phyloP scores from a whole-genome alignment of 78 protist genomes.

The Salpingoeca rosetta region DNA sequence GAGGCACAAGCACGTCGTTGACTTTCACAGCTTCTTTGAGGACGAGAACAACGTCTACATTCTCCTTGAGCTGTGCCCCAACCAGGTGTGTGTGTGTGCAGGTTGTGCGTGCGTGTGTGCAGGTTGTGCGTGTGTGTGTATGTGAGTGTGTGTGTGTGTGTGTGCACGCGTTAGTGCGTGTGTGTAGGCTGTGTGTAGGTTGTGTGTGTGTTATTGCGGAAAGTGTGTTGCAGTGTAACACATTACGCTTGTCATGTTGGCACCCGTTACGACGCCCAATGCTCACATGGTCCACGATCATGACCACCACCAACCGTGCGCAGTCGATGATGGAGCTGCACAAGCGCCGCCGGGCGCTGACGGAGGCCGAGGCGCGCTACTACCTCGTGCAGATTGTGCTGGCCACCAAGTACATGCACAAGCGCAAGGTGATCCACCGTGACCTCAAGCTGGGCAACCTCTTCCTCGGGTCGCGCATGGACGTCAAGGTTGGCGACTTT shows the following conservation, averaged over 20 bases:
- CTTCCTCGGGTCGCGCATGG: constrained; percentile 58
- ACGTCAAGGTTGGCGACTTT: constrained; percentile 90
- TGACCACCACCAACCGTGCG: too few relatives aligned
- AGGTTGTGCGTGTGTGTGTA: neutral
- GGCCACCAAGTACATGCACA: constrained; percentile 53
- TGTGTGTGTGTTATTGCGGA: too few relatives aligned
- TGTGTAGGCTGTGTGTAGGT: too few relatives aligned
- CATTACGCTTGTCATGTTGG: too few relatives aligned
- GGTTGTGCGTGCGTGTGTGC: too few relatives aligned
- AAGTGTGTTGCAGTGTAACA: too few relatives aligned
- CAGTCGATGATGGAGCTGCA: constrained; percentile 72
- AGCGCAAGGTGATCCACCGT: constrained; percentile 59
- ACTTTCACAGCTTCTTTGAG: constrained; percentile 71
- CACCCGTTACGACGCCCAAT: too few relatives aligned
- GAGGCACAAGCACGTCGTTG: constrained; percentile 78
- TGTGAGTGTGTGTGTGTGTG: too few relatives aligned
- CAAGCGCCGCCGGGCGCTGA: constrained; percentile 42
- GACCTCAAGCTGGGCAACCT: constrained; percentile 86
- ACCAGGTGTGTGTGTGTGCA: constrained; percentile 66
- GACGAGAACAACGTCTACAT: constrained; percentile 83
- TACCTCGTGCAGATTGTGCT: constrained; percentile 45
- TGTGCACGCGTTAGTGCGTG: too few relatives aligned
- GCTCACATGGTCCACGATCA: too few relatives aligned
- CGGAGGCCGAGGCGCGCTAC: constrained; percentile 59
- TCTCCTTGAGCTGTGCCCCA: constrained; percentile 84